Evolutionary conservation across 148 eudicot genomes (phyloP), one percentile per base, ranked within the genome.

Genomic region (Selenicereus undatus): DNA sequence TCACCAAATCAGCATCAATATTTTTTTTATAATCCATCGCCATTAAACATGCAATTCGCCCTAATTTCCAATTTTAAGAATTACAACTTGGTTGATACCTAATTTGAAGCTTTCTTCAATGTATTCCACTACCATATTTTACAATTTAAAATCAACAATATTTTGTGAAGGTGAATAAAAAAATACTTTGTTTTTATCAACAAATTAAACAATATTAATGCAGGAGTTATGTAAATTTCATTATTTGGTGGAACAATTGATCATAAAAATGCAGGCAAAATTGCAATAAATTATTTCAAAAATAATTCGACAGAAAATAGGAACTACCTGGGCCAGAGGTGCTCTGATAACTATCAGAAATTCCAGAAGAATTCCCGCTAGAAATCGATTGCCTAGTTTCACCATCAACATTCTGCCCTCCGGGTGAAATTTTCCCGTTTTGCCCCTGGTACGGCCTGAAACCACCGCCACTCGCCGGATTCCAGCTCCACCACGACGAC

Each of bases 261-360:
- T 56, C 62, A 52, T 3, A 17, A 12, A 17, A 52, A 52, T 52
- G 58, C 17, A 16, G n/a, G 62, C 0, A n/a, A 56, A 56, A 56
- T 11, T 64, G 18, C 11, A 43, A 76, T 36, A 35, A 42, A 50
- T 10, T 58, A 52, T 45, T n/a, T 21, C 14, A 54, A 30, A 39
- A 12, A 72, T 75, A 16, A 24, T 39, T 39, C 0, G 22, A 24
- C 8, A 39, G 12, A 45, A 14, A 14, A 52, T 26, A 21, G 4
- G 5, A 32, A 70, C 5, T 88, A 92, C 93, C 96, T 86, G 85
- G 88, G 39, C 51, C 84, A 48, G 88, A 88, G 22, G 84, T 83
- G 81, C 84, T 87, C 60, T 76, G 87, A 74, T 83, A 74, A 78
- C 88, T 77, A 78, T 91, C 90, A 17, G 89, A 88, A 81, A 77